Evolutionary conservation across 805 yeast genomes (phyloP), one percentile per base, ranked within the genome.

Genomic region (Maudiozyma bulderi): DNA sequence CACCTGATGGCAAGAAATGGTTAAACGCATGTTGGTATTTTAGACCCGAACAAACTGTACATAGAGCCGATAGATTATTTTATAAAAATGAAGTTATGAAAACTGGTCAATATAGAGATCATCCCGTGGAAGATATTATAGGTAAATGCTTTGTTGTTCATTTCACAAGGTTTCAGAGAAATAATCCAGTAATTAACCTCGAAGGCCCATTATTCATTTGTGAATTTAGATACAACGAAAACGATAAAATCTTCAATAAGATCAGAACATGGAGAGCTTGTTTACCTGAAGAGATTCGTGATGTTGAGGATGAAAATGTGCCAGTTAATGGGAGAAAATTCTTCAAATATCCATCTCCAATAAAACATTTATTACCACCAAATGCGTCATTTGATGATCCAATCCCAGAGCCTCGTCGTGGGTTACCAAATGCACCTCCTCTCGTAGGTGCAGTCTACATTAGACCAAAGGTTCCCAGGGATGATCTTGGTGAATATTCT

Each of bases 201-300:
- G 91, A 87, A 47, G 84, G 87, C 4, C 91, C 93, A 6, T 77
- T 95, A 62, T 93, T 89, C 67, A 83, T 93, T 57, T 93, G 98
- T 71, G 99, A 93, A 67, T 86, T 80, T 65, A 81, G 99, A 60
- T 93, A 90, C 69, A 91, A 91, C 63, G 97, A 91, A 64, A 75
- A 79, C 48, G 95, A 87, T 59, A 86, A 87, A 65, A 82, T 82
- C 31, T 93, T 93, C 74, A 93, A 91, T 68, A 85, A 91, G 63
- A 93, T 93, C 59, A 78, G 98, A 62, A 91, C 99, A 2, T 93
- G 99, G 99, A 91, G 88, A 67, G 97, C 97, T 6, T 93, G 98
- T 72, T 75, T 93, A 56, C 99, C 99, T 0, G 98, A 93, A 67
- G 98, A 91, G 66, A 85, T 91, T 44, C 80, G 98, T 59, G 89